These are phyloP conservation scores for Karstenula rhodostoma DNA, from an alignment of 2,329 filamentous ascomycete genomes.

Conservation along the genomic window DNA sequence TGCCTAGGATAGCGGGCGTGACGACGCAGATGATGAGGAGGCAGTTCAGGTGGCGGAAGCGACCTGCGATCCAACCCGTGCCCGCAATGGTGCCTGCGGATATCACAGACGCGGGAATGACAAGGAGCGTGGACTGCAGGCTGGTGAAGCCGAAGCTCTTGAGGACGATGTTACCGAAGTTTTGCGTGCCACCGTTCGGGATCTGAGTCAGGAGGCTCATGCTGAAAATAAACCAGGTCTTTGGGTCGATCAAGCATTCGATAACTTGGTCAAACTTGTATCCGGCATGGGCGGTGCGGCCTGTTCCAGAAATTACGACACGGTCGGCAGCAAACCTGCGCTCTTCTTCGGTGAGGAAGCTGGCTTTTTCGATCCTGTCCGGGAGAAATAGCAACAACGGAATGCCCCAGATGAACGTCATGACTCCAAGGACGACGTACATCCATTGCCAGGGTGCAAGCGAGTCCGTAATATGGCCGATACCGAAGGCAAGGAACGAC, in stretches of 20 bases:
- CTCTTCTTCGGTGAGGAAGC: conserved; percentile 31
- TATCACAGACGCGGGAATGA: conserved; percentile 29
- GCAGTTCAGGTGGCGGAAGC: conserved; percentile 24
- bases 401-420: conserved; percentile 34
- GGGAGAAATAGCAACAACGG: conserved; percentile 50
- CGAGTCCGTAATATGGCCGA: conserved; percentile 23
- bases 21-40: conserved; percentile 28
- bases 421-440: conserved; percentile 39
- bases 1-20: conserved; percentile 23
- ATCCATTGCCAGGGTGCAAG: conserved; percentile 28
- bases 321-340: conserved; percentile 35
- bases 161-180: conserved; percentile 49
- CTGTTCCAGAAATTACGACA: conserved; percentile 32
- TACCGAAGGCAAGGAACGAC: conserved; percentile 25
- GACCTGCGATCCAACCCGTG: conserved; percentile 26
- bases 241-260: conserved; percentile 28
- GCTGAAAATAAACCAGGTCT: conserved; percentile 28
- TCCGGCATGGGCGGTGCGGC: conserved; percentile 25
- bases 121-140: conserved; percentile 45
- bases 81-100: conserved; percentile 24
- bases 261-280: conserved; percentile 26
- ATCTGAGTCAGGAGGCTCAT: conserved; percentile 26
- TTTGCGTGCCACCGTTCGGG: conserved; percentile 28
- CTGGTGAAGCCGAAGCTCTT: conserved; percentile 55
- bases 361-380: conserved; percentile 51